Conservation (phyloP, 2,329 filamentous ascomycete species). For the Aspergillus hiratsukae region DNA sequence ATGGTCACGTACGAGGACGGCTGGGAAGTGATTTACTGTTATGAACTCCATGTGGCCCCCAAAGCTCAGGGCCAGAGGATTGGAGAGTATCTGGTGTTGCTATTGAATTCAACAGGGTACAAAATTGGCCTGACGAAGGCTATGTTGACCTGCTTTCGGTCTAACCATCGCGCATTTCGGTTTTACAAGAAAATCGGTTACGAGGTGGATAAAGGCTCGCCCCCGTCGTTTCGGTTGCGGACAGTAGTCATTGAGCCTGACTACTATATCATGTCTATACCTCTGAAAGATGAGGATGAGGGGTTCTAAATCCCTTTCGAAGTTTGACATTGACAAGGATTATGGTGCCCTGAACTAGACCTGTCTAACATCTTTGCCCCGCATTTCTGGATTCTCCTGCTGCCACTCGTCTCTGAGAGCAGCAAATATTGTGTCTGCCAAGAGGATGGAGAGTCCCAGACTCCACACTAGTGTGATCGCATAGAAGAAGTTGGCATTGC, state of each 20-base stretch:
- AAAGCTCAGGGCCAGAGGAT: slow-evolving; percentile 46
- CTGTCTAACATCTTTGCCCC: slow-evolving; percentile 79
- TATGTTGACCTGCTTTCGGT: slow-evolving; percentile 58
- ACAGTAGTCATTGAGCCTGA: slow-evolving; percentile 47
- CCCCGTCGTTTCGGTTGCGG: slow-evolving; percentile 45
- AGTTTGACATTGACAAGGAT: slow-evolving; percentile 2
- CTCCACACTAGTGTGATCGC: slow-evolving; percentile 99
- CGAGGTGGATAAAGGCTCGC: slow-evolving; percentile 49
- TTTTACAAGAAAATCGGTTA: slow-evolving; percentile 53
- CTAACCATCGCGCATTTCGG: slow-evolving; percentile 44
- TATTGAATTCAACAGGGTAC: slow-evolving; percentile 46
- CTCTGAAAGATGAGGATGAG: slow-evolving; percentile 16
- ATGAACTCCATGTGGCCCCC: slow-evolving; percentile 55
- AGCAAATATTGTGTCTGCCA: slow-evolving; percentile 85
- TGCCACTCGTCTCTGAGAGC: slow-evolving; percentile 92
- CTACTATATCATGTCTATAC: slow-evolving; percentile 52
- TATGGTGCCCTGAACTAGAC: slow-evolving; percentile 52
- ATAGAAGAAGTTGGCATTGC: slow-evolving; percentile 99
- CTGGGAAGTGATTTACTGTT: slow-evolving; percentile 57
- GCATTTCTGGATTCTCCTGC: slow-evolving; percentile 82
- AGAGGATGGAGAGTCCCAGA: slow-evolving; percentile 76
- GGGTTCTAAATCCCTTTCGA: not conserved
- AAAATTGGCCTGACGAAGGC: slow-evolving; percentile 48
- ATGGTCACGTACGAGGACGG: slow-evolving; percentile 55
- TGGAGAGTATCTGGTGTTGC: slow-evolving; percentile 47